Base-by-base conservation (phyloP, 768 basidiomycete genomes). In the Cystofilobasidium bisporidii region DNA sequence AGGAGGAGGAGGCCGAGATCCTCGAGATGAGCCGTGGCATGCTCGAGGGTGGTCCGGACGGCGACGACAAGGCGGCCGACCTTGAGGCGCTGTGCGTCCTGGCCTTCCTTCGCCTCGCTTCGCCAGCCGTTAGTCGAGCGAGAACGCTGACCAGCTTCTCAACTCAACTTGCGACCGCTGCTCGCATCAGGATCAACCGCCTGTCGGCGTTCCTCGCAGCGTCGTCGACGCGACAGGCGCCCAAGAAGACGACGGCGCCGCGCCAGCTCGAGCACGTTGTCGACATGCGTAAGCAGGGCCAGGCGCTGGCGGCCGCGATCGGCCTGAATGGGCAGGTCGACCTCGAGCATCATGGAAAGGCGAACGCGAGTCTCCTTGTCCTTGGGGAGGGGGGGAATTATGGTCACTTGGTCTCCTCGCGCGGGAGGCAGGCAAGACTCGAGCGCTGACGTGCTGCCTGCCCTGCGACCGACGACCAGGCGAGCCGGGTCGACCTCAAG, bases 401-500 rank as follows among this genome's bases (percentile, higher is more conserved):
- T n/a, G n/a, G n/a, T n/a, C n/a, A n/a, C n/a, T n/a, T n/a, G n/a
- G n/a, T n/a, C n/a, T n/a, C n/a, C n/a, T n/a, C n/a, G n/a, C n/a
- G n/a, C n/a, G n/a, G n/a, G n/a, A n/a, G n/a, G n/a, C n/a, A n/a
- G n/a, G n/a, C n/a, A n/a, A n/a, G n/a, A n/a, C n/a, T n/a, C n/a
- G n/a, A n/a, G n/a, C n/a, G n/a, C n/a, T n/a, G n/a, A n/a, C n/a
- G n/a, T n/a, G n/a, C n/a, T n/a, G n/a, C n/a, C n/a, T n/a, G n/a
- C n/a, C n/a, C n/a, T n/a, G n/a, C n/a, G n/a, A n/a, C n/a, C n/a
- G n/a, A n/a, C n/a, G n/a, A n/a, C n/a, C 70, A 89, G 91, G 78
- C 89, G 88, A 90, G 89, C 43, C 86, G 87, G 33, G 91, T 96
- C 57, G 91, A 96, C 79, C 83, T 96, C 69, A 94, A 92, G 78